Conservation (phyloP, 345 rosid species). For the Salix exigua region DNA sequence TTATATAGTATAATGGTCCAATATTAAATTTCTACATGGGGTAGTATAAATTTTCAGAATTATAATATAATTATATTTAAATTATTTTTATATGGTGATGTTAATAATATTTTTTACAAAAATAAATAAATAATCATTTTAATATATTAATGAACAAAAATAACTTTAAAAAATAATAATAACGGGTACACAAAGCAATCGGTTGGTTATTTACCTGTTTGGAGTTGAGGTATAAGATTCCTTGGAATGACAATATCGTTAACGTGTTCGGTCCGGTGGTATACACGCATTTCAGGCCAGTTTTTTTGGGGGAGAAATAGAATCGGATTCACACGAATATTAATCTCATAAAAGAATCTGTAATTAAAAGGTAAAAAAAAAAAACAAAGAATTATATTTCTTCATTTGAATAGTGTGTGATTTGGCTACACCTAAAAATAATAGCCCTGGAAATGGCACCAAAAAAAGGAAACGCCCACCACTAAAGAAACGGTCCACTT, state of each 20-base stretch:
- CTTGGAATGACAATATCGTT: not conserved
- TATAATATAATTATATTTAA: too few relatives aligned
- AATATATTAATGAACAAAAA: too few relatives aligned
- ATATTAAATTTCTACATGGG: too few relatives aligned
- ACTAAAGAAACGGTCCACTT: slow-evolving; percentile 29
- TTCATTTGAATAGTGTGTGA: not conserved
- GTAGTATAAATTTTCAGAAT: too few relatives aligned
- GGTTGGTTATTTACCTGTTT: not conserved
- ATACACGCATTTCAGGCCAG: too few relatives aligned
- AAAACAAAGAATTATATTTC: not conserved
- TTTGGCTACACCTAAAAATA: not conserved
- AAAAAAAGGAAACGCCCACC: slow-evolving; percentile 18
- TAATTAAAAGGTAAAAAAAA: not conserved
- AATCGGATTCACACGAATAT: not conserved
- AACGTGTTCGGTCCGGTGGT: too few relatives aligned
- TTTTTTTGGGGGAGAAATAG: not conserved
- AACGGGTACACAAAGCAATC: not conserved
- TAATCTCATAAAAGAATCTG: not conserved
- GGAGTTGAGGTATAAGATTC: not conserved
- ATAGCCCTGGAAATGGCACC: not conserved
- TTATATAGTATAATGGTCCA: too few relatives aligned
- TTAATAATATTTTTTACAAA: too few relatives aligned
- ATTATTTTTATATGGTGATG: too few relatives aligned
- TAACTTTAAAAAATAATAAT: too few relatives aligned
- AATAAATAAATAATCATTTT: too few relatives aligned